phyloP scores from a whole-genome alignment of 495 filamentous ascomycete genomes.

The Talaromyces stipitatus region DNA sequence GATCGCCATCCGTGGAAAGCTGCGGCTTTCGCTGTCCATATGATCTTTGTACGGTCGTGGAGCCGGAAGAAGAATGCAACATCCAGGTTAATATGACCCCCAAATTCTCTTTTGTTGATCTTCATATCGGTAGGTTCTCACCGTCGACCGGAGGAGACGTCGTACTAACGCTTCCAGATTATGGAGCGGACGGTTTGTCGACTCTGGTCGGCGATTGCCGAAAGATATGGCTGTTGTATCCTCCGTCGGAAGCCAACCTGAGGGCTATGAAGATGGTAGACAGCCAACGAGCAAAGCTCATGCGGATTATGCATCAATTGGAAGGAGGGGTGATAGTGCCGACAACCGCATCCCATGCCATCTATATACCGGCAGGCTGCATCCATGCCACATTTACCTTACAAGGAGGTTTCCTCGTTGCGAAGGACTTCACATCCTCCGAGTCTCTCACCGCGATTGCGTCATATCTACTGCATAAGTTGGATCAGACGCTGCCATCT shows the following conservation, averaged over 20 bases:
- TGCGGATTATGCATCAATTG: conserved; percentile 2
- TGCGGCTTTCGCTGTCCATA: conserved; percentile 7
- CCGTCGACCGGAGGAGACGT: neutral
- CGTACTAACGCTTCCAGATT: neutral
- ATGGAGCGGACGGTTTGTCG: conserved; percentile 12
- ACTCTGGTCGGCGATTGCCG: conserved; percentile 10
- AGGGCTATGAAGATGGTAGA: conserved; percentile 5
- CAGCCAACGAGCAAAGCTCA: conserved; percentile 8
- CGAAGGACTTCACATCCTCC: conserved; percentile 12
- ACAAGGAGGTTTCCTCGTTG: conserved; percentile 11
- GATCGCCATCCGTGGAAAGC: conserved; percentile 2
- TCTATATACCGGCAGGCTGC: conserved; percentile 10
- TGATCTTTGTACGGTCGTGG: conserved; percentile 5
- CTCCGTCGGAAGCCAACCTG: conserved; percentile 11
- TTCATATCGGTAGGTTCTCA: conserved; percentile 10
- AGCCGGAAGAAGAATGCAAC: conserved; percentile 9
- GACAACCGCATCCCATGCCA: conserved; percentile 10
- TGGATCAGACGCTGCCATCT: conserved; percentile 5
- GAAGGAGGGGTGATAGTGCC: conserved; percentile 11
- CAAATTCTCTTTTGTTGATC: conserved; percentile 12
- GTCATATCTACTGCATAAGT: conserved; percentile 1
- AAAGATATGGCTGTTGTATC: conserved; percentile 13
- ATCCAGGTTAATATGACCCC: conserved; percentile 12
- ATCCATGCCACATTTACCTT: conserved; percentile 12
- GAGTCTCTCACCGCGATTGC: conserved; percentile 9